A percentile compares a stretch with the other conserved stretches of the same genome.
phyloP scores from a whole-genome alignment of 2,329 filamentous ascomycete species.

The Onygenales sp. region DNA sequence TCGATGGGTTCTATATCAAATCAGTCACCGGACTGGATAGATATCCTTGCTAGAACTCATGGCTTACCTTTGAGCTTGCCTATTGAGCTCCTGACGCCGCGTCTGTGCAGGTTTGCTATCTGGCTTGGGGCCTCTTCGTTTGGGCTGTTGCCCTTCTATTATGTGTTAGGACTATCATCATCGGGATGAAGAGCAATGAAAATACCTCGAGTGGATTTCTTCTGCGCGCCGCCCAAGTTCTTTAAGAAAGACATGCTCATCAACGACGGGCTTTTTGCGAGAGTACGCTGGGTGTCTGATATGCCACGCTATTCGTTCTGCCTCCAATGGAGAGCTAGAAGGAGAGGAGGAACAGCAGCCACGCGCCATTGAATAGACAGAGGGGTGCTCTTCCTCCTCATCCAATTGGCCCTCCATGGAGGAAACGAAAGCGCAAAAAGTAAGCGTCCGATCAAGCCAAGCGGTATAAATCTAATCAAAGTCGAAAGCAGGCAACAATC shows the following conservation, averaged over 20 bases:
- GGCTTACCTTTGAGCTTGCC: constrained; percentile 85
- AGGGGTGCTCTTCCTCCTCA: not conserved
- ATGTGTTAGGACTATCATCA: not conserved
- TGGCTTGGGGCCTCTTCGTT: constrained; percentile 87
- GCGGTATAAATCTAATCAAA: not conserved
- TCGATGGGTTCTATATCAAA: constrained; percentile 66
- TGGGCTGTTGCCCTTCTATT: constrained; percentile 72
- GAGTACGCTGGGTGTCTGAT: not conserved
- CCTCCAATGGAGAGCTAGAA: not conserved
- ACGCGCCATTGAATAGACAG: not conserved
- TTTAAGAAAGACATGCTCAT: constrained; percentile 55
- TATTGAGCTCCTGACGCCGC: constrained; percentile 83
- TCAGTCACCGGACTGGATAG: constrained; percentile 10
- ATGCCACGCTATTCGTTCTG: not conserved
- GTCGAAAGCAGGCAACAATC: not conserved
- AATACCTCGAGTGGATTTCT: constrained; percentile 67
- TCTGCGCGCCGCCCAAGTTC: constrained; percentile 53
- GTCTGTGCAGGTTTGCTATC: constrained; percentile 93
- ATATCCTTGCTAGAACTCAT: not conserved
- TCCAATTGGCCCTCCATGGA: not conserved
- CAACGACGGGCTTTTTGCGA: constrained; percentile 7
- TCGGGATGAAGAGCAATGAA: not conserved
- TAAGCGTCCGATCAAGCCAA: not conserved
- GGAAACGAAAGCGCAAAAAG: not conserved
- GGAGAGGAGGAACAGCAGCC: not conserved